Evolutionary conservation across 371 early-diverging fungal species (phyloP), one percentile per base, ranked within the genome.

Genomic region (Dichotomocladium elegans): DNA sequence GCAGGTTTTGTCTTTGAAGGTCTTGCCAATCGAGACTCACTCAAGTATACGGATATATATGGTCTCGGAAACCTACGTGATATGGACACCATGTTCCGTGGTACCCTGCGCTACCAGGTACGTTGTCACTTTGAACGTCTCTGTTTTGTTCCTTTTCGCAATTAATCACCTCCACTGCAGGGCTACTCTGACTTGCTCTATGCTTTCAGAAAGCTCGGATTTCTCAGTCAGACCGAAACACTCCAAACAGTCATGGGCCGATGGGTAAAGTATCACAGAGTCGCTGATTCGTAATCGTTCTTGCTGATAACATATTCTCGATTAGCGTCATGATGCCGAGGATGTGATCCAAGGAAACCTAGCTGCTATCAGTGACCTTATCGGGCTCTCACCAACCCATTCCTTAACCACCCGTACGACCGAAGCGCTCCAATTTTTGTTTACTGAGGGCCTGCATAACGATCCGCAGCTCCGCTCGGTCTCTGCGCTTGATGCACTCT

Each of bases 1-100:
- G 85, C 87, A 25, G 94, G 87, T 3, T 92, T 91, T 55, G 87
- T 82, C 2, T 88, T 93, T 54, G 93, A 89, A 66, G 94, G 87
- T 24, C 63, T 92, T 24, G 87, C 95, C 53, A 95, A 95, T 70
- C 79, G 95, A 17, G 89, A 95, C 55, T 77, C 85, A 9, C 60
- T 86, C 19, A 70, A 72, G 26, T 92, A 91, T 77, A 68, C 77
- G 47, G 70, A 86, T 64, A 74, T 77, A 14, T 87, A 87, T 51
- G 78, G 80, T 2, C 58, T 91, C 25, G 80, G 89, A 11, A 66
- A 80, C 17, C 77, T 91, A 41, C 66, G 74, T 11, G 77, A 86
- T 21, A 70, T 86, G 58, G 83, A 92, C 22, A 86, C 88, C 43
- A 88, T 92, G 89, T 90, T 95, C 64, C 77, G 93, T 28, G 93